phyloP scores from a whole-genome alignment of 148 eudicot species.

The Rheum nobile region DNA sequence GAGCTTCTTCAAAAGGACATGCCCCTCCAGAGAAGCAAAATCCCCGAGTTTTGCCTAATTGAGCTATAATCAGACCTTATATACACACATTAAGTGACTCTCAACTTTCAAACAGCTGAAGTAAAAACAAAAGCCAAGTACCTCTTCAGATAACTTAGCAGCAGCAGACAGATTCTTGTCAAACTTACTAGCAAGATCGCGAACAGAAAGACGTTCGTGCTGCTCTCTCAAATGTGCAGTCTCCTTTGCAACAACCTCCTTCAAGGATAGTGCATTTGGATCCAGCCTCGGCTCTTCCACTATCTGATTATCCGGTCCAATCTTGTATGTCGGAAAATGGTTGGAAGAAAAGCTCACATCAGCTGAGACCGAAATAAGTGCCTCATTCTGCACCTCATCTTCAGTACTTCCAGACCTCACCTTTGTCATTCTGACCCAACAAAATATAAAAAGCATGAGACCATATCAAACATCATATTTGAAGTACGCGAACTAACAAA shows the following conservation, averaged over 20 bases:
- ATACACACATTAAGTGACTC: not conserved
- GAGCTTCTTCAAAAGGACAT: constrained; percentile 85
- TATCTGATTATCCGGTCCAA: constrained; percentile 79
- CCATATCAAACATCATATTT: too few relatives aligned
- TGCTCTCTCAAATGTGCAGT: constrained; percentile 62
- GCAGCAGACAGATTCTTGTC: constrained; percentile 88
- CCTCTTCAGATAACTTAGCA: constrained; percentile 80
- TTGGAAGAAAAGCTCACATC: constrained; percentile 70
- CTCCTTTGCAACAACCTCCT: constrained; percentile 67
- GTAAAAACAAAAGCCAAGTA: constrained; percentile 7
- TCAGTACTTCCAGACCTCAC: constrained; percentile 56
- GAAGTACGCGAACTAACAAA: too few relatives aligned
- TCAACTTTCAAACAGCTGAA: too few relatives aligned
- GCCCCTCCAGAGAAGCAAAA: constrained; percentile 80
- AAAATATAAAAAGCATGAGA: too few relatives aligned
- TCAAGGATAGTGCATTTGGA: constrained; percentile 55
- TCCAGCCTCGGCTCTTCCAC: constrained; percentile 53
- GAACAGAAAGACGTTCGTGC: constrained; percentile 83
- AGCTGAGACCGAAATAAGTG: constrained; percentile 49
- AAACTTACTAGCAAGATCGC: constrained; percentile 86
- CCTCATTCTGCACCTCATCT: constrained; percentile 20
- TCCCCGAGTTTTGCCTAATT: constrained; percentile 74
- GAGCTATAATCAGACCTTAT: not conserved
- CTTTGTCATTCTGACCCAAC: constrained; percentile 78
- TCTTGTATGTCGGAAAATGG: constrained; percentile 69